A percentile compares a stretch with the other conserved stretches of the same genome.
Conservation (phyloP, 441 rosid genomes). For the Capsella rubella region DNA sequence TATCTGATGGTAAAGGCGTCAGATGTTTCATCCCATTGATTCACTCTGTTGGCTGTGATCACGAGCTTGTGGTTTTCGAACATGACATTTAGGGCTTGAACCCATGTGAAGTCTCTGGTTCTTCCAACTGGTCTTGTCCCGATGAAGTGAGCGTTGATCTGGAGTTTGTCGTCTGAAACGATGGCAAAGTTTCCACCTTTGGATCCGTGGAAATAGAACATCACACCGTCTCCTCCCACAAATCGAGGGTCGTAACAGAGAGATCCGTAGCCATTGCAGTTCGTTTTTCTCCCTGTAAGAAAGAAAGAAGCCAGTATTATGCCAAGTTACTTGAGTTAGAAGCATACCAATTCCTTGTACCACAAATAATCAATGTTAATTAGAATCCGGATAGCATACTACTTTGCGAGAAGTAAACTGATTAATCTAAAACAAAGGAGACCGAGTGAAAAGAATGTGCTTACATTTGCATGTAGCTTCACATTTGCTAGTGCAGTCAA, state of each 20-base stretch:
- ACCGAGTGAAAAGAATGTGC: conserved; percentile 27
- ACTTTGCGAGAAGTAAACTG: background rate
- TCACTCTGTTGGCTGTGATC: conserved; percentile 65
- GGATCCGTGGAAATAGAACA: conserved; percentile 95
- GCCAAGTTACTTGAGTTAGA: background rate
- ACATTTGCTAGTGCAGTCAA: conserved; percentile 82
- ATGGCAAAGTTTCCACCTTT: conserved; percentile 86
- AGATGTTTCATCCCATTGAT: conserved; percentile 56
- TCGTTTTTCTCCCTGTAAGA: conserved; percentile 70
- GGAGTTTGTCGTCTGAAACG: conserved; percentile 74
- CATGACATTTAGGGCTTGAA: conserved; percentile 75
- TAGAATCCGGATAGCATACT: too few relatives aligned
- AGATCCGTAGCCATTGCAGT: conserved; percentile 80
- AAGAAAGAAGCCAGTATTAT: background rate
- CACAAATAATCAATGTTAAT: conserved; percentile 11
- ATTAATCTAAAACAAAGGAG: conserved; percentile 3
- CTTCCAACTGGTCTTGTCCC: conserved; percentile 83
- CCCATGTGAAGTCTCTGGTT: conserved; percentile 90
- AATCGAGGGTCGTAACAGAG: conserved; percentile 89
- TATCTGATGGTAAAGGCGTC: conserved; percentile 62
- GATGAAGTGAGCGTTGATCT: conserved; percentile 89
- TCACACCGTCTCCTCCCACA: conserved; percentile 84
- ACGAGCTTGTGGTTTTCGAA: conserved; percentile 69
- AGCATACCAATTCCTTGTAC: conserved; percentile 12
- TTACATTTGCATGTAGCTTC: conserved; percentile 95